Conservation (phyloP, 208 protist genomes). For the Trypanosoma scelopori region DNA sequence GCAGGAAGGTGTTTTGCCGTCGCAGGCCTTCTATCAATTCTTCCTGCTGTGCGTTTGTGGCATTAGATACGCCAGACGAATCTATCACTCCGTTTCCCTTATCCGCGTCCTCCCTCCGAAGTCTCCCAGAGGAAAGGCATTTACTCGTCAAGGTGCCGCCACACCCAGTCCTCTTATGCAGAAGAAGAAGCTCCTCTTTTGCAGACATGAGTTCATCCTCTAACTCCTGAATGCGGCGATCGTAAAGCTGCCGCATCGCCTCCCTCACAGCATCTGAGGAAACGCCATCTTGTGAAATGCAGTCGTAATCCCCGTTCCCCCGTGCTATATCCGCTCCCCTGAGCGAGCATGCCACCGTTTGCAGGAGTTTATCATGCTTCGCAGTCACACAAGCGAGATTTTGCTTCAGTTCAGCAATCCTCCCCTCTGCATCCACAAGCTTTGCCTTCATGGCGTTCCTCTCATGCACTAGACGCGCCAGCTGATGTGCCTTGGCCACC, state of each 20-base stretch:
- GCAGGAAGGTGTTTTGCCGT: constrained; percentile 16
- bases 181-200: constrained; percentile 2
- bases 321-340: neutral
- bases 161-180: neutral
- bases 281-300: neutral
- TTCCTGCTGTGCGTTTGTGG: neutral
- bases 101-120: neutral
- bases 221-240: constrained; percentile 9
- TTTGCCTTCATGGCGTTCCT: constrained; percentile 2
- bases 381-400: constrained; percentile 1
- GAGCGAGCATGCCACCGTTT: neutral
- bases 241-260: constrained; percentile 7
- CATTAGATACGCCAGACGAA: neutral
- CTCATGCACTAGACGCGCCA: constrained; percentile 18
- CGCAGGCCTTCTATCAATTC: constrained; percentile 7
- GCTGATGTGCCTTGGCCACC: constrained; percentile 5
- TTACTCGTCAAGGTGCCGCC: neutral
- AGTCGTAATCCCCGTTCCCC: neutral
- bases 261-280: constrained; percentile 4
- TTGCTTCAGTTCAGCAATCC: constrained; percentile 5
- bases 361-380: constrained; percentile 1
- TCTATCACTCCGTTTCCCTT: neutral
- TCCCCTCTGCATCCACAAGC: constrained; percentile 13
- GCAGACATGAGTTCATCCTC: constrained; percentile 17
- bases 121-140: neutral